Evolutionary conservation across 1,284 basidiomycete genomes (phyloP), one percentile per base, ranked within the genome.

Genomic region (Rhizopogon hawkerae): DNA sequence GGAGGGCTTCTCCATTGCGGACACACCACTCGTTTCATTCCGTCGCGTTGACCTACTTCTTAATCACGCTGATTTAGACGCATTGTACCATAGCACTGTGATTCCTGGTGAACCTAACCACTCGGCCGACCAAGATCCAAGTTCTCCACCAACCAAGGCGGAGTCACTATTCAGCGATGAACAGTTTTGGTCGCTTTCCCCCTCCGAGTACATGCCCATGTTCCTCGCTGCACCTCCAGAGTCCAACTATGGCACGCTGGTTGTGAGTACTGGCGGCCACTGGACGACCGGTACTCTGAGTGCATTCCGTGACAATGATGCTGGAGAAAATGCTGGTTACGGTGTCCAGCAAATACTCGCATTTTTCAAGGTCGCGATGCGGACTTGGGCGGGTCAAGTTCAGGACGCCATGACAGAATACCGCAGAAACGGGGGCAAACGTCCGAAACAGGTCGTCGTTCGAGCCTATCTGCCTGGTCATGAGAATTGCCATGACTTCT

Each of bases 401-500:
- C 77, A 82, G 58, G 56, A 55, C 1, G 65, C 67, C 10, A 56
- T 64, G 4, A 34, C 54, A n/a, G 47, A 54, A 10, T 67, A 64
- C 38, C 49, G 52, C 29, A 54, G 45, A n/a, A 52, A 55, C 14
- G 62, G 63, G 0, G 65, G 62, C 1, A 60, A 50, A 21, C 66
- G 63, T 45, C 57, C 55, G 53, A 69, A 74, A 49, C 72, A 77
- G 56, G 78, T 79, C 5, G 58, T 84, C 13, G 73, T 80, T 8
- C 62, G 82, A 13, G 73, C 79, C n/a, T 84, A 84, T 56, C 57
- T 79, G 9, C 77, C 79, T 3, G 81, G 81, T 2, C 80, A 84
- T 54, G 80, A 83, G 52, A 71, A 79, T 49, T 84, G 81, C 54
- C 81, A 80, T 54, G 55, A 69, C 29, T 54, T 62, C 42, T 60